phyloP scores from a whole-genome alignment of 2,329 filamentous ascomycete species.

The Cadophora luteo-olivacea region DNA sequence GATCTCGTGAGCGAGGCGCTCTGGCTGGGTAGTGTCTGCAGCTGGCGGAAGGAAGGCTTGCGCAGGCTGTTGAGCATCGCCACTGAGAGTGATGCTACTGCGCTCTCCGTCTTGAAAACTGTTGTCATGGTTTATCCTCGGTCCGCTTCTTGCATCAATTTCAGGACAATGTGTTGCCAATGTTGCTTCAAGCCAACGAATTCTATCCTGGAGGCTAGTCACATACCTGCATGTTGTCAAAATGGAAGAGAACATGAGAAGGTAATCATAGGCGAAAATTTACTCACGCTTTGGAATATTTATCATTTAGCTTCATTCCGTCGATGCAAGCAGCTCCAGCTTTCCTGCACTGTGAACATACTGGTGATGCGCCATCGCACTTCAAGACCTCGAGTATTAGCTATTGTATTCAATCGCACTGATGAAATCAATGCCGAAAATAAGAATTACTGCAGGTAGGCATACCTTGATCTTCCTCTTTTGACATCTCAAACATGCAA shows the following conservation, averaged over 20 bases:
- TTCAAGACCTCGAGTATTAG: conserved; percentile 33
- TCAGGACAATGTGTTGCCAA: conserved; percentile 51
- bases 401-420: background rate
- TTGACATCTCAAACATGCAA: conserved; percentile 49
- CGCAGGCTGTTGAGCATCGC: background rate
- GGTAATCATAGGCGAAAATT: background rate
- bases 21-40: conserved; percentile 16
- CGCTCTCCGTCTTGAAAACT: conserved; percentile 10
- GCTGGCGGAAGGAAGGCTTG: background rate
- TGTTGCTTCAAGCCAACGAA: conserved; percentile 55
- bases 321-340: conserved; percentile 51
- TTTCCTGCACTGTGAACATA: conserved; percentile 53
- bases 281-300: conserved; percentile 49
- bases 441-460: background rate
- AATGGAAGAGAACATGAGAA: background rate
- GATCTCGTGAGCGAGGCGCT: conserved; percentile 55
- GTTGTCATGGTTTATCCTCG: conserved; percentile 16
- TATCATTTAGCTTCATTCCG: conserved; percentile 50
- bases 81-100: too few relatives aligned
- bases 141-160: conserved; percentile 47
- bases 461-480: conserved; percentile 56
- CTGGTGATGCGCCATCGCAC: conserved; percentile 53
- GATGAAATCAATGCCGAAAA: background rate
- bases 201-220: conserved; percentile 49
- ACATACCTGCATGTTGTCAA: conserved; percentile 43